Percentiles rank a stretch among this genome's conserved stretches.
Conservation (phyloP, 169 alveolate species). For the Cryptosporidium sp. region DNA sequence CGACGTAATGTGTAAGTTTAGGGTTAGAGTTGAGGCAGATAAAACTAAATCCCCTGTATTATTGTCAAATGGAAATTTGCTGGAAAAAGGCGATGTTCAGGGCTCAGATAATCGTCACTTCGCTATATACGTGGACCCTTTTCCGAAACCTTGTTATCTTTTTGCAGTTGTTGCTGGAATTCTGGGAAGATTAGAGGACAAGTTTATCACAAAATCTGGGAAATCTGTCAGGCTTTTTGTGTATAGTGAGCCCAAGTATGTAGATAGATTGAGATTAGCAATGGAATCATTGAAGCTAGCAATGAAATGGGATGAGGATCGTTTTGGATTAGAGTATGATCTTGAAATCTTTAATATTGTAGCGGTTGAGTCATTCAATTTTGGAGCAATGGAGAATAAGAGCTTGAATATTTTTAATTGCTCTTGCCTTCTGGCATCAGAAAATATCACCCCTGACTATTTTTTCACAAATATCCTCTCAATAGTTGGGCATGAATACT, state of each 20-base stretch:
- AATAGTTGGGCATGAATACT: slow-evolving; percentile 92
- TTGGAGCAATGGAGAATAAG: slow-evolving; percentile 95
- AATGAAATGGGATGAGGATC: slow-evolving; percentile 94
- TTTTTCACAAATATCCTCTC: slow-evolving; percentile 88
- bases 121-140: slow-evolving; percentile 91
- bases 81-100: slow-evolving; percentile 81
- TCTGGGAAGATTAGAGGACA: slow-evolving; percentile 81
- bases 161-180: slow-evolving; percentile 94
- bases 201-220: slow-evolving; percentile 84
- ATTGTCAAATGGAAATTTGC: slow-evolving; percentile 87
- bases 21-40: slow-evolving; percentile 89
- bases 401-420: slow-evolving; percentile 92
- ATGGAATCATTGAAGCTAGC: slow-evolving; percentile 88
- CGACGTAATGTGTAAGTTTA: slow-evolving; percentile 88
- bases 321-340: slow-evolving; percentile 91
- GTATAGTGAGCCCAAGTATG: slow-evolving; percentile 86
- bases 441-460: slow-evolving; percentile 87
- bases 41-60: slow-evolving; percentile 87
- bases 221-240: slow-evolving; percentile 83
- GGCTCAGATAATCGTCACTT: slow-evolving; percentile 82
- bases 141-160: slow-evolving; percentile 91
- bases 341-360: slow-evolving; percentile 90
- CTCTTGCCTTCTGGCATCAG: slow-evolving; percentile 88
- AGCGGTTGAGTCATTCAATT: slow-evolving; percentile 90
- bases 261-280: slow-evolving; percentile 87